Evolutionary conservation across 1,139 yeast genomes (phyloP), one percentile per base, ranked within the genome.

Genomic region (Meyerozyma elateridarum): DNA sequence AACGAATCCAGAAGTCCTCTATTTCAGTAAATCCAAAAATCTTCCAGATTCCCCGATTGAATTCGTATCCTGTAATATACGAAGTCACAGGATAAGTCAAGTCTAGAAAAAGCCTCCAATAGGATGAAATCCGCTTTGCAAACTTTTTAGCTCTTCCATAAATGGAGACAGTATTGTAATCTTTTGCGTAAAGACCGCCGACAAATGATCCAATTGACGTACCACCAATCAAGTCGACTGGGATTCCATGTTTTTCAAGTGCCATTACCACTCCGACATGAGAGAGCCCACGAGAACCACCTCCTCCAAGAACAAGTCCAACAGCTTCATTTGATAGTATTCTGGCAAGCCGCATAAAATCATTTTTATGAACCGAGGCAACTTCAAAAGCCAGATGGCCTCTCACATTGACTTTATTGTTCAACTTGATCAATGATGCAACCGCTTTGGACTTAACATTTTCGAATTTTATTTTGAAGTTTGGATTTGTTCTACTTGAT

Each of bases 21-120:
- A 91, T 85, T 48, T 95, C 82, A 15, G 81, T 71, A 42, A 87
- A 93, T 0, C 97, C 97, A 61, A 91, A 84, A 0, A 87, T 76
- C 54, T 91, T 91, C 96, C 97, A 91, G 13, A 91, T 79, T 30
- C 98, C 97, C 45, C 97, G 70, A 54, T 91, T 91, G 56, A 91
- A 91, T 54, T 88, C 97, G 57, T 91, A 95, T 1, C 98, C 98
- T 0, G 98, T 91, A 8, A 94, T 84, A 52, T 91, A 91, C 0
- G 97, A 84, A 0, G 96, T 88, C 0, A 87, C 81, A 0, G 98
- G 98, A 52, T 89, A 84, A 0, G 98, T 91, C 44, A 91, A 59
- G 52, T 91, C 98, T 24, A 85, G 60, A 2, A 80, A 44, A 52
- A 84, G 77, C 44, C 97, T 67, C 98, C 98, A 91, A 6, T 84